phyloP scores from a whole-genome alignment of 78 protist genomes.

The Bigelowiella natans region DNA sequence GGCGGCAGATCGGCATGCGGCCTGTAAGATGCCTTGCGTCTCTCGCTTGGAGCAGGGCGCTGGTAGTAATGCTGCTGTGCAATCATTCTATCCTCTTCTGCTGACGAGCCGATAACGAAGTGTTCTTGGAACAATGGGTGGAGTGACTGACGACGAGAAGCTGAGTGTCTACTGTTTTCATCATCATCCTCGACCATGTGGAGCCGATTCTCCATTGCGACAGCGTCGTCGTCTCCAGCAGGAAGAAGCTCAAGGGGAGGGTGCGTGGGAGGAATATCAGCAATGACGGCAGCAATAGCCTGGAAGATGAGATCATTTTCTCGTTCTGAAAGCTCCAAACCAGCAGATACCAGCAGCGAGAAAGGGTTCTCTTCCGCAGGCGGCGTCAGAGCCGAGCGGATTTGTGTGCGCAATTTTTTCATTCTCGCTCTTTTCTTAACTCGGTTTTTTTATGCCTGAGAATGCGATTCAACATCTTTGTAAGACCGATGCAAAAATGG shows the following conservation, averaged over 20 bases:
- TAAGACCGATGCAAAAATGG: no score
- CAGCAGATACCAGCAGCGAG: background rate
- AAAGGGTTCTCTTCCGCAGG: background rate
- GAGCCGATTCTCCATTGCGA: background rate
- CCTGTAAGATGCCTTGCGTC: no score
- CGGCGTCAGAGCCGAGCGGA: background rate
- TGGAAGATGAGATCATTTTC: background rate
- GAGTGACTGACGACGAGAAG: background rate
- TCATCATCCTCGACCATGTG: no score
- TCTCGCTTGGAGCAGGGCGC: no score
- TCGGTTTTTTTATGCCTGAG: no score
- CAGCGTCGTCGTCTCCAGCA: background rate
- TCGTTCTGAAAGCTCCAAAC: background rate
- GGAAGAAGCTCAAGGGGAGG: background rate
- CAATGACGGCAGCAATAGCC: background rate
- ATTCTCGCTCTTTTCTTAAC: no score
- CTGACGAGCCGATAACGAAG: no score
- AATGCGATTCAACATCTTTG: no score
- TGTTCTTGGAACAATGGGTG: no score
- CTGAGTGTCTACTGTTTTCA: background rate
- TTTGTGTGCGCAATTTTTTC: background rate
- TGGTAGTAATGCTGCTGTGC: no score
- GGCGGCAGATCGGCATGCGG: no score
- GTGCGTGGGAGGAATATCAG: background rate
- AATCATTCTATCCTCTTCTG: no score